A percentile compares a stretch with the other conserved stretches of the same genome.
Evolutionary conservation across 345 rosid species (phyloP).

Genomic region (Eutrema japonicum): DNA sequence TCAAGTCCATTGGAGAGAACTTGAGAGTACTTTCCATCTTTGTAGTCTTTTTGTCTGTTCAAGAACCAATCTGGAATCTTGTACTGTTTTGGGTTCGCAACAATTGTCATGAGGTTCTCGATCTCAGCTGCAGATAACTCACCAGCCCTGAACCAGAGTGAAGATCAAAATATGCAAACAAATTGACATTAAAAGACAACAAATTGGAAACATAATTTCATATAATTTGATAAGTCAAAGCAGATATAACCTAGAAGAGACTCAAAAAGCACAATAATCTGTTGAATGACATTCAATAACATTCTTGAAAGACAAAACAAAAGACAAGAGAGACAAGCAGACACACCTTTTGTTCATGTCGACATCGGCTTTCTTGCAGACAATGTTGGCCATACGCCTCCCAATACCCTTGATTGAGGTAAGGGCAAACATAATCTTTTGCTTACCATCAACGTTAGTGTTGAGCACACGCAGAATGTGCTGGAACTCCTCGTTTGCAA

Average conservation of each 20-base stretch:
- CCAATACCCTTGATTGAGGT: constrained; percentile 97
- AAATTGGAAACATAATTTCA: background rate
- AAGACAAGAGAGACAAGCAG: background rate
- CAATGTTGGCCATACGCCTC: constrained; percentile 82
- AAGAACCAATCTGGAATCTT: constrained; percentile 95
- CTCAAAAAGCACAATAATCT: background rate
- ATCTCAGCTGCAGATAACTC: constrained; percentile 79
- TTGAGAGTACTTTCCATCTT: constrained; percentile 84
- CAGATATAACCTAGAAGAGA: background rate
- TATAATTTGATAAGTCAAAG: background rate
- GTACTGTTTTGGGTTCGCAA: constrained; percentile 88
- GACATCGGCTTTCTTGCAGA: constrained; percentile 95
- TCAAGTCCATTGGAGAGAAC: constrained; percentile 90
- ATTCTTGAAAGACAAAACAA: background rate
- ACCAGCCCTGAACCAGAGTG: constrained; percentile 64
- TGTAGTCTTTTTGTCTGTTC: constrained; percentile 94
- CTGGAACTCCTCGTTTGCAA: constrained; percentile 88
- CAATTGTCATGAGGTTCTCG: constrained; percentile 84
- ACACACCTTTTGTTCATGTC: constrained; percentile 90
- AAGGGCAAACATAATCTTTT: constrained; percentile 88
- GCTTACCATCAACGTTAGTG: constrained; percentile 92
- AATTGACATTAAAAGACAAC: background rate
- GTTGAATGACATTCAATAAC: background rate
- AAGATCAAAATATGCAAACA: background rate
- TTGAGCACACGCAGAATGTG: constrained; percentile 94